Base-by-base conservation (phyloP, 495 filamentous ascomycete genomes). In the Penicillium fimorum region DNA sequence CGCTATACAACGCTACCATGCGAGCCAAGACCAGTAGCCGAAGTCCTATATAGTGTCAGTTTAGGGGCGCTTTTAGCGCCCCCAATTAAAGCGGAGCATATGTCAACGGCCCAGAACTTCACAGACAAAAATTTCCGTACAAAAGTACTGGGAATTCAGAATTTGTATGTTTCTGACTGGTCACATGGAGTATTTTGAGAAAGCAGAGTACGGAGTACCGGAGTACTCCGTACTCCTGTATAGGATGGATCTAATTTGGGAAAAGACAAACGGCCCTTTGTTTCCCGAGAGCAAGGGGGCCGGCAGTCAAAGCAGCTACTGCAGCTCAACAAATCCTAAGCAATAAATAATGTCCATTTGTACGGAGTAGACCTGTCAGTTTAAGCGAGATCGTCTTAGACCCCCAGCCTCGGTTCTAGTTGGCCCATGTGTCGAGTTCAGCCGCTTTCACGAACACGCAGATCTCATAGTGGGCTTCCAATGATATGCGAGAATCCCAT, bases 381-480 rank as follows among this genome's bases (percentile, higher is more conserved):
- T 29, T 55, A 50, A 50, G 45, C 51, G 45, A 55, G 38, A 27
- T 57, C 41, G 22, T 32, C 38, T 13, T 24, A 37, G 8, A 29
- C 37, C 27, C 27, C 27, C 38, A 22, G 38, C 37, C 51, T 42
- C 51, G 27, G 29, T 32, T 13, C n/a, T n/a, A 20, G 40, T n/a
- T n/a, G 40, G 35, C 41, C 22, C 55, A 46, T 51, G 55, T 57
- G 55, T 51, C 37, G 33, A 43, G 27, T 56, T 42, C 33, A 45
- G 40, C 11, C 47, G 18, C n/a, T 46, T 38, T 52, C 49, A 49
- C 8, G 18, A 33, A 37, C 32, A 35, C 47, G 47, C 40, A 43
- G 41, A 53, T 53, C 52, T 38, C 20, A 42, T 20, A 29, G 47
- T 50, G 38, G 50, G 27, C 52, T 38, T 54, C 52, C 52, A 52